Evolutionary conservation across 768 basidiomycete genomes (phyloP).

Genomic region (Coprinopsis sp.): DNA sequence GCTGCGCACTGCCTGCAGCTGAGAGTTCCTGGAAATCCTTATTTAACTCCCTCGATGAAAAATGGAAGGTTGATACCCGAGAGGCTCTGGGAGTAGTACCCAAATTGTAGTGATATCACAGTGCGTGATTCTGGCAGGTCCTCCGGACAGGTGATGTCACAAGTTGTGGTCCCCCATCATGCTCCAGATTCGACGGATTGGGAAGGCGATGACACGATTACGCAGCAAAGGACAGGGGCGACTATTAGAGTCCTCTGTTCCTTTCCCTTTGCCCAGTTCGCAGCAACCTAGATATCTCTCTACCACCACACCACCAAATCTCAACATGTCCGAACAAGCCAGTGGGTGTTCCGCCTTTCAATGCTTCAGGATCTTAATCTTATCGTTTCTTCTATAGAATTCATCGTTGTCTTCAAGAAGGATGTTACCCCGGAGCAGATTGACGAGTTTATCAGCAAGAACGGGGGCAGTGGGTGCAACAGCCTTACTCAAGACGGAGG

Average conservation of each 20-base stretch:
- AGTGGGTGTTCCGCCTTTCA: not conserved
- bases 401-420: conserved; percentile 9
- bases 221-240: conserved; percentile 7
- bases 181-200: conserved; percentile 9
- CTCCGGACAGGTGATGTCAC: too few relatives aligned
- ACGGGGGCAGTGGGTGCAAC: not conserved
- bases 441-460: not conserved
- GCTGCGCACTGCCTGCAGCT: too few relatives aligned
- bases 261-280: not conserved
- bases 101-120: too few relatives aligned
- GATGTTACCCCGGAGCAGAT: conserved; percentile 2
- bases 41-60: too few relatives aligned
- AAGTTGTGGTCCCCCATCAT: too few relatives aligned
- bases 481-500: not conserved
- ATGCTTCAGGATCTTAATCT: not conserved
- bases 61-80: too few relatives aligned
- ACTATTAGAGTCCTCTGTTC: not conserved
- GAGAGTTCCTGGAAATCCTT: too few relatives aligned
- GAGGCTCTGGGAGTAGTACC: too few relatives aligned
- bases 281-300: not conserved
- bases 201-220: conserved; percentile 6
- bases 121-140: too few relatives aligned
- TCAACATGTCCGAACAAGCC: conserved; percentile 1
- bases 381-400: not conserved
- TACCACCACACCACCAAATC: not conserved